These are phyloP conservation scores for Alternaria alternata DNA, from an alignment of 2,329 filamentous ascomycete genomes.

Conservation along the genomic window DNA sequence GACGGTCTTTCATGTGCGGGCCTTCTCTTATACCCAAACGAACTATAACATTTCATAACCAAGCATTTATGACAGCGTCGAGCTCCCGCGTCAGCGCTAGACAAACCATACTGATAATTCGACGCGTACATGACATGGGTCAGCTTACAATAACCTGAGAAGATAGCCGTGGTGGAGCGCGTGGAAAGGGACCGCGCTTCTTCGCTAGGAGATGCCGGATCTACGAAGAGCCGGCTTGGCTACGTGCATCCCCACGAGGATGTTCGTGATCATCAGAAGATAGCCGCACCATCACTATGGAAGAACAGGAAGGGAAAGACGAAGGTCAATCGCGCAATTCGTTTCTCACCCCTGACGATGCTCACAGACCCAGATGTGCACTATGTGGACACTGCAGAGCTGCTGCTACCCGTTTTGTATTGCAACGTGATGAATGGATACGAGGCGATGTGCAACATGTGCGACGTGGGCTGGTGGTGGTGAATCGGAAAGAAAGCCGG, in stretches of 20 bases:
- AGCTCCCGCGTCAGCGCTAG: background rate
- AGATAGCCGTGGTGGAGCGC: background rate
- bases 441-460: conserved; percentile 18
- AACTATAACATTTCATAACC: background rate
- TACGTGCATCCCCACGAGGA: background rate
- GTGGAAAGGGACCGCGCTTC: conserved; percentile 2
- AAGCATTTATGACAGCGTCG: background rate
- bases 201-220: background rate
- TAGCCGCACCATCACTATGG: conserved; percentile 9
- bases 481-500: conserved; percentile 6
- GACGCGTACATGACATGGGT: background rate
- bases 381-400: conserved; percentile 9
- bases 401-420: conserved; percentile 19
- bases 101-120: background rate
- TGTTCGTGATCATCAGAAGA: conserved; percentile 5
- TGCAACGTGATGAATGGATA: conserved; percentile 14
- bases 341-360: conserved; percentile 8
- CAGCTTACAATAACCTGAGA: background rate
- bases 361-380: background rate
- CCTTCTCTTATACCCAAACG: background rate
- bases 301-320: background rate
- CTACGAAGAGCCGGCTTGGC: conserved; percentile 3
- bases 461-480: conserved; percentile 18
- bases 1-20: conserved; percentile 1
- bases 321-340: conserved; percentile 10